Evolutionary conservation across 306 rosid genomes (phyloP), one percentile per base, ranked within the genome.

Genomic region (Bauhinia variegata): DNA sequence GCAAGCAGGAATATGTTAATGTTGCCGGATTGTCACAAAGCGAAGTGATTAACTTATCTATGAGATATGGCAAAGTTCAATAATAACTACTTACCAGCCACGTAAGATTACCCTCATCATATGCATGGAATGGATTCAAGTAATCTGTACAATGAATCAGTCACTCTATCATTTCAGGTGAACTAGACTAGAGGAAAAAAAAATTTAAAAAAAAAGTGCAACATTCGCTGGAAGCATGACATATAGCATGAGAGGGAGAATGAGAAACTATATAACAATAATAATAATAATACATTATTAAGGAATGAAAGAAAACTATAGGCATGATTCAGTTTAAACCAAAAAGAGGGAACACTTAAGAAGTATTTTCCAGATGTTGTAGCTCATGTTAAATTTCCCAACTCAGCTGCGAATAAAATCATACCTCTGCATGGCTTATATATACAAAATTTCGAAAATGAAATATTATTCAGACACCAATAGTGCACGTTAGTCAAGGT

Each of bases 81-180:
- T 65, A 52, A 52, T 39, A 44, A 66, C 18, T 28, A 60, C 83
- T 71, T 52, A 84, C 87, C 78, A 84, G 77, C 92, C 92, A 87
- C 72, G 92, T 56, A 75, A 87, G 92, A 78, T 87, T 79, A 23
- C 92, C 92, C 44, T 81, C 89, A 17, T 87, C 89, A 75, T 87
- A 84, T 54, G 89, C 89, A 77, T 87, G 92, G 56, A 87, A 84
- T 33, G 92, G 89, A 70, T 72, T 79, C 76, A 87, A 76, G 68
- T 84, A 87, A 81, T 87, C 89, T 87, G 87, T 4, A 48, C 4
- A 64, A 15, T 16, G 50, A 68, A 65, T 50, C 13, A 69, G 16
- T 44, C 61, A 63, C 39, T 36, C 59, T 59, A 58, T 78, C 67
- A 66, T 51, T 61, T 54, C 23, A 68, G 31, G 28, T 44, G 16